These are phyloP conservation scores for Pseudoneurospora amorphoporcata DNA, from an alignment of 495 filamentous ascomycete species.

Conservation along the genomic window DNA sequence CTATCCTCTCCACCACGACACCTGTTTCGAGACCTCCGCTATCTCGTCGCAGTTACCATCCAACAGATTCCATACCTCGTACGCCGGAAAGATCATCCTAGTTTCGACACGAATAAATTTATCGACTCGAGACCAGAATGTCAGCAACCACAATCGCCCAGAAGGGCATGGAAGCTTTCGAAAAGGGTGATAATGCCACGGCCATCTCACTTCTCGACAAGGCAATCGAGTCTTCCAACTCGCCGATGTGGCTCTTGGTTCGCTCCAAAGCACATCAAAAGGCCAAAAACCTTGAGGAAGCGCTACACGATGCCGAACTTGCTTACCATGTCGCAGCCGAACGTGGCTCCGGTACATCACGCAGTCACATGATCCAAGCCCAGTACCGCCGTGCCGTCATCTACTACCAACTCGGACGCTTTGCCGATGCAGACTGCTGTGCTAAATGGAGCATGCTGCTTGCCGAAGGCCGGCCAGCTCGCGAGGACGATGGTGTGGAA, in stretches of 20 bases:
- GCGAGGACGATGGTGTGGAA: constrained; percentile 30
- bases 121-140: constrained; percentile 8
- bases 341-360: constrained; percentile 50
- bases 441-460: constrained; percentile 55
- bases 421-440: constrained; percentile 66
- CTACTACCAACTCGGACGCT: constrained; percentile 58
- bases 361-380: constrained; percentile 67
- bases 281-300: constrained; percentile 36
- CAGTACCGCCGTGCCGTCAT: constrained; percentile 74
- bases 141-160: constrained; percentile 22
- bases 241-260: constrained; percentile 77
- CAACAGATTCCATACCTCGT: not conserved
- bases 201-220: constrained; percentile 67
- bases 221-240: constrained; percentile 58
- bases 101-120: not conserved
- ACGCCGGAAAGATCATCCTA: not conserved
- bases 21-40: not conserved
- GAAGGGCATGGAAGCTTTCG: constrained; percentile 47
- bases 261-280: constrained; percentile 78
- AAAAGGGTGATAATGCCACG: constrained; percentile 47
- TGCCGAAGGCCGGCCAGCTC: constrained; percentile 31
- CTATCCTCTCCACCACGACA: not conserved
- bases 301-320: constrained; percentile 71
- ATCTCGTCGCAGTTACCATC: not conserved
- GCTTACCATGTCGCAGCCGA: constrained; percentile 59